phyloP scores from a whole-genome alignment of 257 asterid genomes.

The Penstemon newberryi region DNA sequence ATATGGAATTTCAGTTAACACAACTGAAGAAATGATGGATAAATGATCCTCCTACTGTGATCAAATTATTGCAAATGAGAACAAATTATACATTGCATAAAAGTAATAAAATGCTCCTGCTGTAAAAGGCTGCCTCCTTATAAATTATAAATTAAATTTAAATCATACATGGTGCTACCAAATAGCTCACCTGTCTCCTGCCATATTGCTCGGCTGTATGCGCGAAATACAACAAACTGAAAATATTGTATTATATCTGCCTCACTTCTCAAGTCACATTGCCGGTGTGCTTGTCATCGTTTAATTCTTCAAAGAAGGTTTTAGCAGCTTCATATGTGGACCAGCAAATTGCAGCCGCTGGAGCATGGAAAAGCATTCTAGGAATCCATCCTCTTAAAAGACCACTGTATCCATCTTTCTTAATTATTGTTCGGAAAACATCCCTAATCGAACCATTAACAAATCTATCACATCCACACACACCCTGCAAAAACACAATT shows the following conservation, averaged over 20 bases:
- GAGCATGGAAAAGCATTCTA: constrained; percentile 98
- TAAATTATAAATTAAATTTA: too few relatives aligned
- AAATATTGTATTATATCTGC: constrained; percentile 10
- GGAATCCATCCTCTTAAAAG: constrained; percentile 97
- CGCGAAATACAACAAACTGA: constrained; percentile 23
- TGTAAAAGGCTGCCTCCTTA: background rate
- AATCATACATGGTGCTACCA: background rate
- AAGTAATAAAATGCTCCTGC: constrained; percentile 22
- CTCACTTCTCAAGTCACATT: constrained; percentile 37
- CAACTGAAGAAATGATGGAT: background rate
- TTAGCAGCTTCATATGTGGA: constrained; percentile 93
- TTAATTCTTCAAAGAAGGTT: constrained; percentile 66
- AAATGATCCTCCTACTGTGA: background rate
- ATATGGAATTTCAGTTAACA: background rate
- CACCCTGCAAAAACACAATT: constrained; percentile 61
- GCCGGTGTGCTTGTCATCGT: constrained; percentile 28
- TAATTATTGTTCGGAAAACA: constrained; percentile 64
- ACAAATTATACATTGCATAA: constrained; percentile 2
- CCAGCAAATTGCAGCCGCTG: constrained; percentile 99
- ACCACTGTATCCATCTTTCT: constrained; percentile 88
- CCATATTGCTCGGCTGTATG: constrained; percentile 1
- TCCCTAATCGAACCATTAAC: constrained; percentile 64
- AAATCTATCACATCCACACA: constrained; percentile 94
- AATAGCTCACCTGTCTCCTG: constrained; percentile 6
- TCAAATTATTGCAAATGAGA: constrained; percentile 1